phyloP scores from a whole-genome alignment of 495 filamentous ascomycete genomes.

The Neurospora sp. region DNA sequence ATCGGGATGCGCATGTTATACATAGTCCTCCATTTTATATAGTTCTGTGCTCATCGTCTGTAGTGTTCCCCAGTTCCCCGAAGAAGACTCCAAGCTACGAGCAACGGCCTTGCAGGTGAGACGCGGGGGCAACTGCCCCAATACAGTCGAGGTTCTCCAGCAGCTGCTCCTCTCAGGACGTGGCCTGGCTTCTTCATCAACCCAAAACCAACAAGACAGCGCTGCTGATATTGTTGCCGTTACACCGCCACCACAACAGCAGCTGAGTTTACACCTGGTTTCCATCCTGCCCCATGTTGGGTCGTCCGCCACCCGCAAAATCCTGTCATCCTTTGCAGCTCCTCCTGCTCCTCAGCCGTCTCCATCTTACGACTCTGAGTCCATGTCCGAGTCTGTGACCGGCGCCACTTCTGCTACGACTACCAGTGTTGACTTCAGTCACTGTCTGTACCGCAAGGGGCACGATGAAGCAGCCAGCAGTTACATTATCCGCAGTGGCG shows the following conservation, averaged over 20 bases:
- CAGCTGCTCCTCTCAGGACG: constrained; percentile 36
- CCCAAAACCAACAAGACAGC: neutral
- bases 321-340: constrained; percentile 31
- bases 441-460: constrained; percentile 49
- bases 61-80: constrained; percentile 56
- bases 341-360: neutral
- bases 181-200: neutral
- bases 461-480: constrained; percentile 52
- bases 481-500: constrained; percentile 56
- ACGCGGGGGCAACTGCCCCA: constrained; percentile 63
- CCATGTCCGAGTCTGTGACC: constrained; percentile 9
- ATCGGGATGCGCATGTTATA: neutral
- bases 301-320: constrained; percentile 24
- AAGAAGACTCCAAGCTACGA: constrained; percentile 62
- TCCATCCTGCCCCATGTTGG: constrained; percentile 26
- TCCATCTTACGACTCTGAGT: neutral
- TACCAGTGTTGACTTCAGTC: constrained; percentile 30
- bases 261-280: constrained; percentile 27
- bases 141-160: constrained; percentile 57
- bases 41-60: constrained; percentile 6
- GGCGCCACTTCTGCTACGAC: neutral
- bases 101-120: constrained; percentile 48
- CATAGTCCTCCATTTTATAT: constrained; percentile 5
- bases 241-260: neutral
- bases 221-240: neutral